Evolutionary conservation across 306 rosid species (phyloP).

Genomic region (Hippophae tibetana): DNA sequence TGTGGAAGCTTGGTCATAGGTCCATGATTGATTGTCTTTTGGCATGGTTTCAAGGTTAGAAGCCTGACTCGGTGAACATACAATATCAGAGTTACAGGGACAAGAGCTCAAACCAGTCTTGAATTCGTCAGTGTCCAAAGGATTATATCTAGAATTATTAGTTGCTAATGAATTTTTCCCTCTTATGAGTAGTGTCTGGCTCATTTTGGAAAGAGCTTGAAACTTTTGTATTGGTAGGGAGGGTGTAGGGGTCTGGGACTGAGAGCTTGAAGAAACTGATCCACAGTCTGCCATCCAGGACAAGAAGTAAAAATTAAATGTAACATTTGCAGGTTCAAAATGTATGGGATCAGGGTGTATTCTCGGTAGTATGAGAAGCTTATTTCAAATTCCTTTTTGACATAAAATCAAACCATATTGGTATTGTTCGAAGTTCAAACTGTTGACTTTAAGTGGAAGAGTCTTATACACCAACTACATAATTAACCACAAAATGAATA

Average conservation of each 20-base stretch:
- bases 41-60: slow-evolving; percentile 44
- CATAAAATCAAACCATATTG: too few species aligned
- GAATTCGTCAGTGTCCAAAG: slow-evolving; percentile 43
- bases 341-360: too few species aligned
- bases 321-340: slow-evolving; percentile 6
- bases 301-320: slow-evolving; percentile 9
- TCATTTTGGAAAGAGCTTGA: slow-evolving; percentile 72
- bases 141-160: slow-evolving; percentile 38
- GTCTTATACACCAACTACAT: too few species aligned
- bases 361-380: too few species aligned
- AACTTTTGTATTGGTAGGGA: slow-evolving; percentile 61
- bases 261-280: slow-evolving; percentile 41
- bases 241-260: slow-evolving; percentile 28
- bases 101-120: slow-evolving; percentile 27
- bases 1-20: slow-evolving; percentile 35
- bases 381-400: too few species aligned
- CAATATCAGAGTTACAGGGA: slow-evolving; percentile 36
- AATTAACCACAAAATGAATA: too few species aligned
- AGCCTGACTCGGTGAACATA: slow-evolving; percentile 26
- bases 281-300: slow-evolving; percentile 34
- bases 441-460: too few species aligned
- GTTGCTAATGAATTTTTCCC: slow-evolving; percentile 23
- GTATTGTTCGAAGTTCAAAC: too few species aligned
- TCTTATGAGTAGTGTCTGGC: slow-evolving; percentile 37
- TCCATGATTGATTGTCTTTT: slow-evolving; percentile 39